Conservation (phyloP, 1,139 yeast species). For the Blastobotrys buckinghamii region DNA sequence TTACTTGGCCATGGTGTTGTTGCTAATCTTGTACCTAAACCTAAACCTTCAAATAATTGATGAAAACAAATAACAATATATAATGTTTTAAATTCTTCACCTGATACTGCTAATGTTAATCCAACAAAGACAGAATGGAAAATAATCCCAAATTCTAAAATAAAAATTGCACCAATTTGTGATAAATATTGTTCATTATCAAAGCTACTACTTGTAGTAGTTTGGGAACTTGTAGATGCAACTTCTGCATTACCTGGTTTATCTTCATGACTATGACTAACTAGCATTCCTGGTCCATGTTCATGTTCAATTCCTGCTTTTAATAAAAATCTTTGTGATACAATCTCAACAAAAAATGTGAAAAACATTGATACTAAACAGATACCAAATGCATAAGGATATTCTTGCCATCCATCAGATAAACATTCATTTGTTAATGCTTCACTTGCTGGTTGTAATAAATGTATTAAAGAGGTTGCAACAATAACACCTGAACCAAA, state of each 20-base stretch:
- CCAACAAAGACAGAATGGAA: slow-evolving; percentile 83
- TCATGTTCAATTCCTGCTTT: slow-evolving; percentile 22
- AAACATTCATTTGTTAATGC: slow-evolving; percentile 48
- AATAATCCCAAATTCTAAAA: slow-evolving; percentile 72
- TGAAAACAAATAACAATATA: slow-evolving; percentile 83
- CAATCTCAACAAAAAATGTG: slow-evolving; percentile 31
- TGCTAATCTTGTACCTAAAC: slow-evolving; percentile 83
- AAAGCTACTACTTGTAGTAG: background rate
- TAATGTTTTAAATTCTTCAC: slow-evolving; percentile 68
- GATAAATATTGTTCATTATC: slow-evolving; percentile 16
- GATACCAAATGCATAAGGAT: slow-evolving; percentile 59
- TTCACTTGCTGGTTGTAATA: slow-evolving; percentile 72
- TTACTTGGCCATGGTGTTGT: slow-evolving; percentile 58
- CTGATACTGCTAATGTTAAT: slow-evolving; percentile 62
- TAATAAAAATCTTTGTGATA: slow-evolving; percentile 25
- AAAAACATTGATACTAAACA: slow-evolving; percentile 42
- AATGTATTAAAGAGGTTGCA: slow-evolving; percentile 83
- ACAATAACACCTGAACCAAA: slow-evolving; percentile 92
- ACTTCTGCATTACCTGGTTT: slow-evolving; percentile 3
- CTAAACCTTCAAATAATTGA: slow-evolving; percentile 90
- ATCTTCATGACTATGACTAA: background rate
- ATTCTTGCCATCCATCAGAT: slow-evolving; percentile 47
- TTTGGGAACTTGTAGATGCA: background rate
- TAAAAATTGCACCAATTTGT: slow-evolving; percentile 49
- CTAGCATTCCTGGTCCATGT: slow-evolving; percentile 27